Evolutionary conservation across 352 stramenopile species (phyloP), one percentile per base, ranked within the genome.

Genomic region (Pythium insidiosum): DNA sequence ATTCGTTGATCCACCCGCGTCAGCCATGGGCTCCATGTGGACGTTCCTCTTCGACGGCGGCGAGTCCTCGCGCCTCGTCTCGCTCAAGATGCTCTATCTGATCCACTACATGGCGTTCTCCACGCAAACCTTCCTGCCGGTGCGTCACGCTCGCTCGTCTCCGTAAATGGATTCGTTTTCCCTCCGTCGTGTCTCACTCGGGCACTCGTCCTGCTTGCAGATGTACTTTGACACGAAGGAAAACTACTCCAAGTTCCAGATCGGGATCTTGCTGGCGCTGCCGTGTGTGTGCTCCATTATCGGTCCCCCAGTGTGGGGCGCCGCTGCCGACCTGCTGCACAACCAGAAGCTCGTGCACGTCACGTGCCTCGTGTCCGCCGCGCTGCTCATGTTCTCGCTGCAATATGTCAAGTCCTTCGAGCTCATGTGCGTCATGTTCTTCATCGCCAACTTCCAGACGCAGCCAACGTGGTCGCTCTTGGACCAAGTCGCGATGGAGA

Each of bases 211-310:
- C 21, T 44, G 13, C 19, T 29, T 29, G 23, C 38, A 79, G 68
- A 79, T 80, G 40, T 80, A 76, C 57, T 80, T 80, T 56, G 65
- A 80, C 43, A 71, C 65, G 35, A 60, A 53, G 13, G 68, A 51
- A 7, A 49, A 72, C 41, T 84, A 78, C 45, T 61, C 67, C 44
- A 84, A 84, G 68, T 68, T 87, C 56, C 77, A 89, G 64, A 89
- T 89, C 48, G 77, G 73, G 23, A 56, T 89, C 15, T 38, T 89
- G 46, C 53, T 80, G 5, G 65, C 77, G 39, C 58, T 89, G 13
- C 73, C 72, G 9, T 81, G 73, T 45, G 63, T 89, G 13, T 89
- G 73, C 42, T 57, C 72, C 29, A 85, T 89, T 52, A 45, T 89
- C 21, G 63, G 70, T 19, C 77, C 77, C 13, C 67, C 68, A 12